Evolutionary conservation across 2,329 filamentous ascomycete species (phyloP).

Genomic region (Polychaeton citri): DNA sequence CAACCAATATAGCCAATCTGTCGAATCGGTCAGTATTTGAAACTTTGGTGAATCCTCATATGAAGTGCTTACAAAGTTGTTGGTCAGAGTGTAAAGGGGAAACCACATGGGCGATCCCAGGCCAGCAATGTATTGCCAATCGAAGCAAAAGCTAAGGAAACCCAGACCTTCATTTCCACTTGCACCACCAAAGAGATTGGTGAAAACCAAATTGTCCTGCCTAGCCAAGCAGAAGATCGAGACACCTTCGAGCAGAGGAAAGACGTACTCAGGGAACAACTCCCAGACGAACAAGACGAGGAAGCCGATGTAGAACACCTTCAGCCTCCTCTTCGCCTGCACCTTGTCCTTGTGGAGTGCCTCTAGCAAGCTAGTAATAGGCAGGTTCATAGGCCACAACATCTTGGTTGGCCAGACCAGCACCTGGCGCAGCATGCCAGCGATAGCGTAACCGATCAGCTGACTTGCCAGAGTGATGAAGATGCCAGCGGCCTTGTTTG

Average conservation of each 20-base stretch:
- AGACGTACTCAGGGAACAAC: conserved; percentile 35
- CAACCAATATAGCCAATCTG: conserved; percentile 24
- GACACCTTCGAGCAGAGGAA: conserved; percentile 29
- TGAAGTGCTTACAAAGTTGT: too few relatives aligned
- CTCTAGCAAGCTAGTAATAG: conserved; percentile 25
- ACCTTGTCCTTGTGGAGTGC: conserved; percentile 25
- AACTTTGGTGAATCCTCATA: too few relatives aligned
- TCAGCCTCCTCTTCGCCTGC: conserved; percentile 27
- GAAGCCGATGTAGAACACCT: conserved; percentile 29
- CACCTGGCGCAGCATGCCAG: conserved; percentile 33
- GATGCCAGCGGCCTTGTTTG: conserved; percentile 27
- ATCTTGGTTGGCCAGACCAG: conserved; percentile 38
- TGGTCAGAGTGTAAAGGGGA: conserved; percentile 26
- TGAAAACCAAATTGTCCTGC: conserved; percentile 30
- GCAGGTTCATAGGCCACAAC: conserved; percentile 30
- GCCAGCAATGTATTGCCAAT: conserved; percentile 33
- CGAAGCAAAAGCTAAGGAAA: conserved; percentile 28
- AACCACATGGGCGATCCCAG: conserved; percentile 23
- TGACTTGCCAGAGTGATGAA: conserved; percentile 37
- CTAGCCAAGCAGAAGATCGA: conserved; percentile 35
- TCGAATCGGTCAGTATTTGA: too few relatives aligned
- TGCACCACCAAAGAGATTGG: conserved; percentile 38
- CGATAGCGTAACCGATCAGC: conserved; percentile 36
- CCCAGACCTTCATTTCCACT: conserved; percentile 34
- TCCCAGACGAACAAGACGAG: conserved; percentile 33